Evolutionary conservation across 495 filamentous ascomycete genomes (phyloP).

Genomic region (Daldinia loculata): DNA sequence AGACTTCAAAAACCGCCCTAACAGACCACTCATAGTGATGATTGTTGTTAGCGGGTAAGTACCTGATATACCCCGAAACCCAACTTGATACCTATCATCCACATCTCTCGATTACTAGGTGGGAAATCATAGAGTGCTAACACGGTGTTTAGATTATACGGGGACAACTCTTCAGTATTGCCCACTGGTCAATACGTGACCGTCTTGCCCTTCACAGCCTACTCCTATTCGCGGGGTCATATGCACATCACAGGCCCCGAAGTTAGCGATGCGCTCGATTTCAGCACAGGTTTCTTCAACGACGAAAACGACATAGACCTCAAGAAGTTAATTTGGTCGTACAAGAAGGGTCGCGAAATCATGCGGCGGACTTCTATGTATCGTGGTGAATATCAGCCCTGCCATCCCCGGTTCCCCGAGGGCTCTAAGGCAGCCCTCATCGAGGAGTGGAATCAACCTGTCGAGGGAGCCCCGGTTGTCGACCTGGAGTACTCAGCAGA

Average conservation of each 20-base stretch:
- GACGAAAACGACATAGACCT: conserved; percentile 53
- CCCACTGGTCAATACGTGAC: conserved; percentile 50
- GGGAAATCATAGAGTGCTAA: conserved; percentile 18
- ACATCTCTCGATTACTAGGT: background rate
- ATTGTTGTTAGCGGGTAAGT: conserved; percentile 40
- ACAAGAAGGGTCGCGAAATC: conserved; percentile 66
- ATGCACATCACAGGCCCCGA: conserved; percentile 62
- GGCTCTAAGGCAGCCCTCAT: conserved; percentile 52
- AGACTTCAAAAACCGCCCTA: conserved; percentile 53
- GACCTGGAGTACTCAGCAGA: conserved; percentile 59
- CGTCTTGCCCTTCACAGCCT: conserved; percentile 52
- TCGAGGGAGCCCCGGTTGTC: background rate
- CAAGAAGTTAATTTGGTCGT: conserved; percentile 58
- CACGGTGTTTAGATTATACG: background rate
- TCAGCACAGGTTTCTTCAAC: conserved; percentile 56
- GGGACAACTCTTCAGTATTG: background rate
- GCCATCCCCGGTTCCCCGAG: conserved; percentile 62
- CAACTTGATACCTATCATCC: background rate
- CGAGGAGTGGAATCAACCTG: conserved; percentile 42
- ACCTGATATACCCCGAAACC: background rate
- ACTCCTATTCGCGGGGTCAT: conserved; percentile 65
- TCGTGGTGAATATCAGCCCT: conserved; percentile 58
- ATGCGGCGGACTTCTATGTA: conserved; percentile 61
- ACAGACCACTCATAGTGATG: conserved; percentile 52
- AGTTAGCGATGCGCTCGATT: conserved; percentile 47